A percentile compares a stretch with the other conserved stretches of the same genome.
Evolutionary conservation across 352 stramenopile species (phyloP).

Genomic region (Pythium apleroticum): DNA sequence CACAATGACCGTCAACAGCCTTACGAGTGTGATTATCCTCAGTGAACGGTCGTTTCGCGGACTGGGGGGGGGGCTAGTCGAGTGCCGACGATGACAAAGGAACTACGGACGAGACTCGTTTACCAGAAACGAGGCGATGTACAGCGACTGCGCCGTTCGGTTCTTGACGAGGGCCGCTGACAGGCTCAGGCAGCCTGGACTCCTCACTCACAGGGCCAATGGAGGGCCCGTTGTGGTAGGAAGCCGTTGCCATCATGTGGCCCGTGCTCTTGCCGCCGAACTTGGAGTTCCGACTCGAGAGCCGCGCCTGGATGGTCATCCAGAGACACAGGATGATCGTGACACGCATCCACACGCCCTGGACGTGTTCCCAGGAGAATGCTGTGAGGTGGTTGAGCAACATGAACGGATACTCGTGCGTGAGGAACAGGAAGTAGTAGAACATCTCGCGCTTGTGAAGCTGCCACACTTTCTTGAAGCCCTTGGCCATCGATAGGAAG

Average conservation of each 20-base stretch:
- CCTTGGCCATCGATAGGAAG: constrained; percentile 19
- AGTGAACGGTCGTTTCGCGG: no score
- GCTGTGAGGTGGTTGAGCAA: constrained; percentile 5
- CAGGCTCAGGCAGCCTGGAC: not conserved
- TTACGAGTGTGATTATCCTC: no score
- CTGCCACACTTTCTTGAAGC: not conserved
- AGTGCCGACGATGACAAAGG: not conserved
- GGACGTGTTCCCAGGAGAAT: constrained; percentile 14
- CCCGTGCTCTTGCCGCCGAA: not conserved
- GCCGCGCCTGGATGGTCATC: constrained; percentile 8
- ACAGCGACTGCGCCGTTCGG: not conserved
- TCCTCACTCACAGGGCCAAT: not conserved
- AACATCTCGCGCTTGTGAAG: constrained; percentile 14
- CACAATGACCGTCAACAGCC: no score
- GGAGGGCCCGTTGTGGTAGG: not conserved
- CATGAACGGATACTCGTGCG: constrained; percentile 22
- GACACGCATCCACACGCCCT: constrained; percentile 13
- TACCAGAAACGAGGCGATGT: not conserved
- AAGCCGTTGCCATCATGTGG: not conserved
- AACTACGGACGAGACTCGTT: not conserved
- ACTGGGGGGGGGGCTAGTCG: no score
- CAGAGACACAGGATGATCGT: constrained; percentile 15
- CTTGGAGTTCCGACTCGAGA: constrained; percentile 12
- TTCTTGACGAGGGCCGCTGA: not conserved
- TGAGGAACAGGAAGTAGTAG: constrained; percentile 23